Evolutionary conservation across 2,329 filamentous ascomycete species (phyloP).

Genomic region (Clonostachys chloroleuca): DNA sequence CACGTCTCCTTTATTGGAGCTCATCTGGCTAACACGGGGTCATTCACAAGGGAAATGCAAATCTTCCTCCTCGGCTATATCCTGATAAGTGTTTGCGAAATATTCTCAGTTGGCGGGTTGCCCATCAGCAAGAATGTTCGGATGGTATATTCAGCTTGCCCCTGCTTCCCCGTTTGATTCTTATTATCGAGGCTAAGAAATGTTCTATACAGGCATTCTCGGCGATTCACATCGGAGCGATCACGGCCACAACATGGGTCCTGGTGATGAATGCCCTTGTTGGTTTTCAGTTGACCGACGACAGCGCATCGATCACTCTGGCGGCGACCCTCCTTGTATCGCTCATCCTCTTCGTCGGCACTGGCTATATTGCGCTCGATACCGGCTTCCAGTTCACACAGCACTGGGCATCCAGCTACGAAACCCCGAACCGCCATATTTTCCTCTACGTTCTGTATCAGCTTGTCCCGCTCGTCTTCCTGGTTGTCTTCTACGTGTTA

Average conservation of each 20-base stretch:
- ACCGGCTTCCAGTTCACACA: slow-evolving; percentile 84
- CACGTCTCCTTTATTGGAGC: neutral
- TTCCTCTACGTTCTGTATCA: slow-evolving; percentile 94
- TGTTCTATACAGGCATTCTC: slow-evolving; percentile 66
- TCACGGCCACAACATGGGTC: slow-evolving; percentile 84
- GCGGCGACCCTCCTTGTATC: slow-evolving; percentile 71
- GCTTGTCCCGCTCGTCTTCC: slow-evolving; percentile 80
- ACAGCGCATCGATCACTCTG: slow-evolving; percentile 82
- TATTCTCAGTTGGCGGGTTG: slow-evolving; percentile 91
- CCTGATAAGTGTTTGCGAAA: slow-evolving; percentile 87
- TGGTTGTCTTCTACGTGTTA: slow-evolving; percentile 82
- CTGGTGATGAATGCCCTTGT: slow-evolving; percentile 88
- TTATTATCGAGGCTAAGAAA: neutral
- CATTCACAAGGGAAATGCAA: slow-evolving; percentile 78
- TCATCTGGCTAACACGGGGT: neutral
- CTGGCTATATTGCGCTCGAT: slow-evolving; percentile 92
- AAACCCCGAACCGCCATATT: slow-evolving; percentile 65
- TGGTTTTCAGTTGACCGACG: slow-evolving; percentile 89
- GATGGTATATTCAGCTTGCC: slow-evolving; percentile 51
- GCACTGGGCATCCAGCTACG: slow-evolving; percentile 62
- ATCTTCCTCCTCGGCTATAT: slow-evolving; percentile 85
- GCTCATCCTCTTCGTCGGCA: slow-evolving; percentile 73
- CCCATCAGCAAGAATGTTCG: slow-evolving; percentile 68
- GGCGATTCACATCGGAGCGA: slow-evolving; percentile 84
- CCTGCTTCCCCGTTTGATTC: neutral